Evolutionary conservation across 305 asterid species (phyloP), one percentile per base, ranked within the genome.

Genomic region (Rubia peregrina): DNA sequence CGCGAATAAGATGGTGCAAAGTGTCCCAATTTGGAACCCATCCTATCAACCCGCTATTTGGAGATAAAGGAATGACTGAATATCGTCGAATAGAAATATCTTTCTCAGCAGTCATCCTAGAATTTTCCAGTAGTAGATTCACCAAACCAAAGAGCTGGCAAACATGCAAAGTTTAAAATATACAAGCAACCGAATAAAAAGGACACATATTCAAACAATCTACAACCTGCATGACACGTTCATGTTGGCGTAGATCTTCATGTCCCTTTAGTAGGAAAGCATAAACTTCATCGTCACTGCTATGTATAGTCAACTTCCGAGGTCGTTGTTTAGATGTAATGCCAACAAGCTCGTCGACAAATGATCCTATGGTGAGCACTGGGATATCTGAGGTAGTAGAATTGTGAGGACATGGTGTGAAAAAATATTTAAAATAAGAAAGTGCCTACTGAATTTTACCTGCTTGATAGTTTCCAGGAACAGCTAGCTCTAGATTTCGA

Each of bases 1-100:
- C 99, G 71, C 96, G 96, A 73, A 95, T 95, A 74, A 95, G 98
- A 17, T 88, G 88, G 83, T 91, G 98, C 81, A 95, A 76, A 48
- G 99, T 95, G 82, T 95, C 99, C 67, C 99, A 95, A 86, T 91
- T 85, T 46, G 99, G 98, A 75, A 91, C 98, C 99, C 99, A 95
- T 76, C 79, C 99, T 74, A 95, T 95, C 77, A 95, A 85, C 75
- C 99, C 99, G 77, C 96, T 95, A 82, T 91, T 95, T 21, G 99
- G 97, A 75, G 98, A 91, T 72, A 95, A 86, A 61, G 99, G 99
- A 76, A 95, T 91, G 74, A 95, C 99, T 13, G 86, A 83, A 83
- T 95, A 95, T 85, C 98, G 85, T 81, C 90, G 90, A 75, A 95
- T 95, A 56, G 97, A 85, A 73, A 95, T 93, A 85, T 92, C 98